Evolutionary conservation across 1,284 basidiomycete species (phyloP), one percentile per base, ranked within the genome.

Genomic region (Ceratobasidium sp.): DNA sequence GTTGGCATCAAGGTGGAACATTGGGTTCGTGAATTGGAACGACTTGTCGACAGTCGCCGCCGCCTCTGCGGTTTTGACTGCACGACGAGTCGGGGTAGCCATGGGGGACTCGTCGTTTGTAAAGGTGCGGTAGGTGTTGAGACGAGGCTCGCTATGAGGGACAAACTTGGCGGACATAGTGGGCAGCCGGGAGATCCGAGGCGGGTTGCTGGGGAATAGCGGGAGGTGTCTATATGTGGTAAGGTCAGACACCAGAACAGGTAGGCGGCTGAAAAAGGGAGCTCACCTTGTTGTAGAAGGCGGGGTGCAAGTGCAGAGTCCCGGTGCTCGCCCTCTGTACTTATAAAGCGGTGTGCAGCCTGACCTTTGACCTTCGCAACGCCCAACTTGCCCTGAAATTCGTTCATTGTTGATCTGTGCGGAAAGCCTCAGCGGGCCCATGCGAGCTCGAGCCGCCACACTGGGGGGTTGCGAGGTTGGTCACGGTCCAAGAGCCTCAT

Each of bases 161-260:
- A 43, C 46, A 54, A 39, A 51, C 48, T 39, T 54, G 31, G 34
- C 39, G 8, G 64, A 29, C 54, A 56, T 24, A 16, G 27, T 56
- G 11, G 29, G 54, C 4, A 46, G 13, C 43, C 13, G n/a, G 34
- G 31, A 41, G 31, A 61, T 39, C 59, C 19, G 13, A 61, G 13
- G 59, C 37, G n/a, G 59, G 31, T 39, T 61, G 59, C 34, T 39
- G 31, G 59, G 39, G 59, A 24, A 46, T 6, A 61, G 59, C 59
- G 59, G 37, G 11, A 65, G 49, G 65, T 49, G 51, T 68, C 65
- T 68, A 53, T 68, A 68, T 56, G 51, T 14, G 37, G 48, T 41
- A 43, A 34, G 65, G 37, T 68, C 51, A 68, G 65, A 56, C n/a
- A 43, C 37, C 22, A 13, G 34, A 29, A 41, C 34, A 19, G 13